These are phyloP conservation scores for Singerocomus inundabilis DNA, from an alignment of 1,284 basidiomycete species.

Conservation along the genomic window DNA sequence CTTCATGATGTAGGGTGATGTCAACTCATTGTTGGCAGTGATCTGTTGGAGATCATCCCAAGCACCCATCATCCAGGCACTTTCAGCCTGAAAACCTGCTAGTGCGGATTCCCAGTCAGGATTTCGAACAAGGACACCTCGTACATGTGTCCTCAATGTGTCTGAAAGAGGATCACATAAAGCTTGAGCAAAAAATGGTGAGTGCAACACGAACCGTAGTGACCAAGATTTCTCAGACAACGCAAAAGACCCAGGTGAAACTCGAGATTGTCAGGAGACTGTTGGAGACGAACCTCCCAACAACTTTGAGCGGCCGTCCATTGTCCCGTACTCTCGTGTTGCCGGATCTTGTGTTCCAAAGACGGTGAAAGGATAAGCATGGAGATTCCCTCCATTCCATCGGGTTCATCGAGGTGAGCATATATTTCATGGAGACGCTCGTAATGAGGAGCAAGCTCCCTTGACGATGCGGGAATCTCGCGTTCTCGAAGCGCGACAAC, in stretches of 20 bases:
- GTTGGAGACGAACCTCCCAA: conserved; percentile 97
- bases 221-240: conserved; percentile 92
- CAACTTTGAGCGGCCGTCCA: conserved; percentile 99
- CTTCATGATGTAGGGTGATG: conserved; percentile 70
- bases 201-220: conserved; percentile 75
- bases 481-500: conserved; percentile 55
- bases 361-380: conserved; percentile 87
- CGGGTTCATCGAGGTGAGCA: conserved; percentile 94
- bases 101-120: conserved; percentile 83
- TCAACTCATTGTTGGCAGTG: conserved; percentile 48
- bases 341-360: conserved; percentile 94
- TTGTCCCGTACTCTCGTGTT: conserved; percentile 95
- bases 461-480: conserved; percentile 37
- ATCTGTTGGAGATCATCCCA: conserved; percentile 80
- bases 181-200: not conserved
- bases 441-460: conserved; percentile 76
- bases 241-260: conserved; percentile 89
- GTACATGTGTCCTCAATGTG: conserved; percentile 93
- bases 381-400: conserved; percentile 99
- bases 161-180: conserved; percentile 51
- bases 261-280: conserved; percentile 84
- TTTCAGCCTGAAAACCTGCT: conserved; percentile 87
- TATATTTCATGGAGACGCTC: conserved; percentile 97
- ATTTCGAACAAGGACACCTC: conserved; percentile 84
- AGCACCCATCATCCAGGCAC: conserved; percentile 93